A percentile compares a stretch with the other conserved stretches of the same genome.
Evolutionary conservation across 2,329 filamentous ascomycete species (phyloP).

Genomic region (Polychaeton citri): DNA sequence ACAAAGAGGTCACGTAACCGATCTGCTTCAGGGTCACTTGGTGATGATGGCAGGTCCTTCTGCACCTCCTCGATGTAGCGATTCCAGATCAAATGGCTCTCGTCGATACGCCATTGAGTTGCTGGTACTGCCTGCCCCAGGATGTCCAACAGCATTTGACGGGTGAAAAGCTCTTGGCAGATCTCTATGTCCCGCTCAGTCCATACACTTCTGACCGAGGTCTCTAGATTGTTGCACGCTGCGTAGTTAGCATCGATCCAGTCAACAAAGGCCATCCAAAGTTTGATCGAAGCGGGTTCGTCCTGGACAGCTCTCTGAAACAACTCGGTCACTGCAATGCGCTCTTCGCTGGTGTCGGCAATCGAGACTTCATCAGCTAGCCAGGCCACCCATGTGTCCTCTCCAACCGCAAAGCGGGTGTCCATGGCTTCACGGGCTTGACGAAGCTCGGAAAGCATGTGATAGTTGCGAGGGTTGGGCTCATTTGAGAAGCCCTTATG

Average conservation of each 20-base stretch:
- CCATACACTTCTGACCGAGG: conserved; percentile 27
- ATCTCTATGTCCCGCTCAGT: conserved; percentile 55
- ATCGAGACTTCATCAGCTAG: conserved; percentile 56
- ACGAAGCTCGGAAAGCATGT: conserved; percentile 31
- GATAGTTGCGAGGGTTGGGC: conserved; percentile 27
- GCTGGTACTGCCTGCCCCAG: conserved; percentile 60
- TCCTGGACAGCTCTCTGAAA: conserved; percentile 57
- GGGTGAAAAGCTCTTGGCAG: conserved; percentile 58
- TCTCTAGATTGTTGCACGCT: conserved; percentile 47
- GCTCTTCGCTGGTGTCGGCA: conserved; percentile 50
- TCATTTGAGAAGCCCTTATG: conserved; percentile 32
- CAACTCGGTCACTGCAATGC: conserved; percentile 56
- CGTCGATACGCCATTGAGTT: conserved; percentile 60
- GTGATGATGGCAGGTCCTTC: conserved; percentile 49
- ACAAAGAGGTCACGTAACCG: conserved; percentile 57
- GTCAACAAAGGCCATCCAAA: conserved; percentile 69
- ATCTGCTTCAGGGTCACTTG: conserved; percentile 42
- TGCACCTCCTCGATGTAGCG: conserved; percentile 56
- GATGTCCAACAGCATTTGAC: conserved; percentile 51
- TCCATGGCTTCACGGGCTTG: conserved; percentile 46
- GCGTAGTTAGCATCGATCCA: conserved; percentile 62
- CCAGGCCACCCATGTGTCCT: conserved; percentile 65
- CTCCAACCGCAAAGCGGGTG: conserved; percentile 55
- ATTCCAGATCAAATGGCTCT: conserved; percentile 70
- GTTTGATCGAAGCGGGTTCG: conserved; percentile 57